Conservation (phyloP, 176 grass and related monocot species). For the Hsuehochloa calcarea region DNA sequence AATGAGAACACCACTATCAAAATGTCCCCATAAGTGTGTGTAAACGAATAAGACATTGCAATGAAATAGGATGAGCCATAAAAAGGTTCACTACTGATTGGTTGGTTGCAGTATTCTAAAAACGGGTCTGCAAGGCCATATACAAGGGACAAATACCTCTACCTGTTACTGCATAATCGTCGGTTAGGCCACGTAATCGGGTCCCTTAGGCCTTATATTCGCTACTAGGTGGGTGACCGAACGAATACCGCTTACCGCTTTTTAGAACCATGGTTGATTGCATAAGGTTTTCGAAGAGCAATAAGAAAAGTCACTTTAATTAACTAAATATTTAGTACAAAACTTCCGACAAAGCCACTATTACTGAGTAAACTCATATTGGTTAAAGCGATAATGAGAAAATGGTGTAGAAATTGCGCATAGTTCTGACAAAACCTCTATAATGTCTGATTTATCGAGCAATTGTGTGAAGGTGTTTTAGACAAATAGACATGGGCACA, state of each 20-base stretch:
- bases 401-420: background rate
- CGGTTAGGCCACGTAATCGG: too few relatives aligned
- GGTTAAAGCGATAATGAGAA: background rate
- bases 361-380: background rate
- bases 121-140: too few relatives aligned
- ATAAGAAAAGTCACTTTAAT: background rate
- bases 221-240: too few relatives aligned
- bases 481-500: background rate
- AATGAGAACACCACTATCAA: background rate
- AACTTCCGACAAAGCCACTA: background rate
- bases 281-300: background rate
- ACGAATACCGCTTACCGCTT: too few relatives aligned
- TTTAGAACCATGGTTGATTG: background rate
- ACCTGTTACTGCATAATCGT: too few relatives aligned
- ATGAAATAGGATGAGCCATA: background rate
- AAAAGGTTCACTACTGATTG: background rate
- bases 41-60: conserved; percentile 2
- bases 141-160: too few relatives aligned
- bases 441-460: background rate
- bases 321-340: background rate
- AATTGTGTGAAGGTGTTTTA: background rate
- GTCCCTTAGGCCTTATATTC: too few relatives aligned
- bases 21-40: background rate
- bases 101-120: background rate
- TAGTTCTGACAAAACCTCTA: background rate